These are phyloP conservation scores for Verruconis gallopava DNA, from an alignment of 2,329 filamentous ascomycete genomes.

Conservation along the genomic window DNA sequence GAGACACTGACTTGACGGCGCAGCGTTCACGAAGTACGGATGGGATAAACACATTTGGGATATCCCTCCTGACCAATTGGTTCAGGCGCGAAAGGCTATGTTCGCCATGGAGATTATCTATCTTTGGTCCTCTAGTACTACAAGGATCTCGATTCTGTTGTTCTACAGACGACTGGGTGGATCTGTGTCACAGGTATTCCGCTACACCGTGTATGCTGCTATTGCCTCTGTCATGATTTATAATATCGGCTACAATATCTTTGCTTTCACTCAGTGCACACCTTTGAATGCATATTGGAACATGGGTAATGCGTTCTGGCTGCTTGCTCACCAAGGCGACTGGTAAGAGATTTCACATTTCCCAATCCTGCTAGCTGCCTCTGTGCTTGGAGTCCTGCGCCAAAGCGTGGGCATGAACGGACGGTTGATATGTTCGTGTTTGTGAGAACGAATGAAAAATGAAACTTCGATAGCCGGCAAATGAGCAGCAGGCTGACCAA, in stretches of 20 bases:
- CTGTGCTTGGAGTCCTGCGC: too few relatives aligned
- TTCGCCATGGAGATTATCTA: slow-evolving; percentile 15
- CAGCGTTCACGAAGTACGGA: slow-evolving; percentile 1
- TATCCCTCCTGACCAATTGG: not conserved
- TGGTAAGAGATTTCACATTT: too few relatives aligned
- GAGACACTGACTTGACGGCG: not conserved
- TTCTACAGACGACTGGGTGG: slow-evolving; percentile 30
- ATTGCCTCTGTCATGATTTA: slow-evolving; percentile 28
- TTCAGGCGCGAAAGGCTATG: slow-evolving; percentile 7
- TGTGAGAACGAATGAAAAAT: too few relatives aligned
- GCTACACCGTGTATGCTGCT: slow-evolving; percentile 23
- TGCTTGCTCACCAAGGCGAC: slow-evolving; percentile 15
- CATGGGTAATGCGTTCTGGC: slow-evolving; percentile 22
- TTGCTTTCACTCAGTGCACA: slow-evolving; percentile 21
- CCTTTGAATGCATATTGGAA: slow-evolving; percentile 29
- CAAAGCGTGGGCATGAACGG: too few relatives aligned
- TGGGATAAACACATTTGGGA: slow-evolving; percentile 8
- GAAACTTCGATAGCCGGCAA: too few relatives aligned
- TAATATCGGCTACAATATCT: slow-evolving; percentile 24
- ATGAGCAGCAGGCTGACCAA: too few relatives aligned
- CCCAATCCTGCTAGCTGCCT: too few relatives aligned
- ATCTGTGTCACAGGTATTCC: slow-evolving; percentile 23
- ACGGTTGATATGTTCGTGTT: too few relatives aligned
- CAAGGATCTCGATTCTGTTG: slow-evolving; percentile 21
- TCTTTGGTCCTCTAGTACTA: slow-evolving; percentile 16